Percentiles rank a stretch among this genome's conserved stretches.
These are phyloP conservation scores for Hsuehochloa calcarea DNA, from an alignment of 176 grass and related monocot genomes.

Conservation along the genomic window DNA sequence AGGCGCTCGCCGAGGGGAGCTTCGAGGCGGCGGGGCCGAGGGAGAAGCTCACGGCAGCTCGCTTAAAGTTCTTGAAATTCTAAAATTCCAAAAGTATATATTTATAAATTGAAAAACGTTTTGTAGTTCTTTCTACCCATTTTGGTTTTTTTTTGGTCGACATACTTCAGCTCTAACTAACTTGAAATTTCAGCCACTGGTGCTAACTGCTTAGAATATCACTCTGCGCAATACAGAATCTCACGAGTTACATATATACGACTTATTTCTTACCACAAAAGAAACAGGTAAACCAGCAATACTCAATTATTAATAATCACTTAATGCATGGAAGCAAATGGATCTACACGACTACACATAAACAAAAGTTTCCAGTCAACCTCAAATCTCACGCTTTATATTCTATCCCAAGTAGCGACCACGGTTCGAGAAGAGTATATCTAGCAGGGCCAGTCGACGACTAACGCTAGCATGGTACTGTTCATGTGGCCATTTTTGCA, in stretches of 20 bases:
- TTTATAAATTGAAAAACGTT: too few relatives aligned
- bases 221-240: background rate
- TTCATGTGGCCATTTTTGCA: conserved; percentile 38
- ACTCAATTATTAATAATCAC: background rate
- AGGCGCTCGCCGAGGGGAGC: too few relatives aligned
- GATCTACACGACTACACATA: conserved; percentile 3
- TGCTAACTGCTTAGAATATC: background rate
- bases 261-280: background rate
- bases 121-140: background rate
- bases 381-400: conserved; percentile 42
- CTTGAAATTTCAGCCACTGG: background rate
- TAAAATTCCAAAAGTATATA: too few relatives aligned
- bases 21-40: too few relatives aligned
- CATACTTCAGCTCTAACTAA: background rate
- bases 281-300: background rate
- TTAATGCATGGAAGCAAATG: conserved; percentile 9
- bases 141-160: background rate
- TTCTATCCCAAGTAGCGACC: conserved; percentile 4
- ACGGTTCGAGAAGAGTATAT: background rate
- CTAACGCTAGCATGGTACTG: conserved; percentile 39
- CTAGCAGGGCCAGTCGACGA: background rate
- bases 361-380: conserved; percentile 35
- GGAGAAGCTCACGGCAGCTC: too few relatives aligned
- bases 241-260: background rate
- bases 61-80: too few relatives aligned